Percentiles rank a stretch among this genome's conserved stretches.
These are phyloP conservation scores for Cymbomonas tetramitiformis DNA, from an alignment of 139 green algal genomes.

Conservation along the genomic window DNA sequence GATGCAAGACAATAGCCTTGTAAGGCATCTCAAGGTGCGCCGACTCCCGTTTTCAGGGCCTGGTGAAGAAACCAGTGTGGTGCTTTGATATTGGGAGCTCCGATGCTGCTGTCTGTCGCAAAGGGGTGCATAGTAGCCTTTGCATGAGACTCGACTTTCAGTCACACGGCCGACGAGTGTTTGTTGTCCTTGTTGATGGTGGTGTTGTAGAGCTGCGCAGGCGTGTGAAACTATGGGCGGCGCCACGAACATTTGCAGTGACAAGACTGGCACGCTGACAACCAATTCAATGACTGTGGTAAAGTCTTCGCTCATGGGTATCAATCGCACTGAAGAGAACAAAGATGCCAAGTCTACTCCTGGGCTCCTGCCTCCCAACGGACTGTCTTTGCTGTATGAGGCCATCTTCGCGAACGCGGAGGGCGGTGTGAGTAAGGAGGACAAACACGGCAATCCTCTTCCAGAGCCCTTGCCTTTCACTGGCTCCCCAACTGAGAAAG, in stretches of 20 bases:
- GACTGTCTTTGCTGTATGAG: neutral
- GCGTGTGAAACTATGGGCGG: constrained; percentile 95
- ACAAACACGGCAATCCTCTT: neutral
- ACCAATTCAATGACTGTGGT: constrained; percentile 97
- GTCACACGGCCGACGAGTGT: no score
- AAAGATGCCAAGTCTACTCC: no score
- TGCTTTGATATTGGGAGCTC: no score
- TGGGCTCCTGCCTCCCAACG: constrained; percentile 1
- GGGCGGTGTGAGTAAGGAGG: constrained; percentile 10
- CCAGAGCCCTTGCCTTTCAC: no score
- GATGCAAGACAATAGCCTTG: constrained; percentile 87
- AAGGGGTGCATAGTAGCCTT: no score
- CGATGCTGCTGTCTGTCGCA: no score
- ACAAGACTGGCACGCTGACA: constrained; percentile 94
- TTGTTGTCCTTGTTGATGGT: no score
- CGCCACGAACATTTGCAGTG: constrained; percentile 89
- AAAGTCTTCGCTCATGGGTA: constrained; percentile 67
- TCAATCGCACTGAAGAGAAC: constrained; percentile 30
- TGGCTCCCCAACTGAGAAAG: no score
- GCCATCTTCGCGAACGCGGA: constrained; percentile 5
- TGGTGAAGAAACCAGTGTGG: no score
- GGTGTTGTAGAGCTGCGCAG: no score
- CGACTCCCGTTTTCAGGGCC: no score
- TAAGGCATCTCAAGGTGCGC: constrained; percentile 60
- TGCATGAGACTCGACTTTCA: no score